phyloP scores from a whole-genome alignment of 2,329 filamentous ascomycete species.

The Hirsutella rhossiliensis region DNA sequence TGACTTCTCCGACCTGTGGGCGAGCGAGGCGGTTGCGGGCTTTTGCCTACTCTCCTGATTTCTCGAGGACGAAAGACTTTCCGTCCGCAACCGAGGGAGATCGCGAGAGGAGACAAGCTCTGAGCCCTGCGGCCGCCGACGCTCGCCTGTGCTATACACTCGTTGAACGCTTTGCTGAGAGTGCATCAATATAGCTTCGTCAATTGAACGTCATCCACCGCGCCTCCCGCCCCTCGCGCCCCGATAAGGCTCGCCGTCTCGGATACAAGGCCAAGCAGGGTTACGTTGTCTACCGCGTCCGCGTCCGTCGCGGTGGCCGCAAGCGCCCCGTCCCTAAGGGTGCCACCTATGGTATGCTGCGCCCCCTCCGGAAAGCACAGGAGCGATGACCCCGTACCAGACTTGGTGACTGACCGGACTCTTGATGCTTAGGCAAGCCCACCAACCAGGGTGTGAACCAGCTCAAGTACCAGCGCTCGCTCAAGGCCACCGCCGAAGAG shows the following conservation, averaged over 20 bases:
- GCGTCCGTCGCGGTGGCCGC: conserved; percentile 96
- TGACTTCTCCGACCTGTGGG: conserved; percentile 18
- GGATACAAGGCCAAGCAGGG: conserved; percentile 99
- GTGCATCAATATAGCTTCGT: conserved; percentile 99
- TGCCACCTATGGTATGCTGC: conserved; percentile 90
- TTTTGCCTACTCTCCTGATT: background rate
- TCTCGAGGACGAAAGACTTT: background rate
- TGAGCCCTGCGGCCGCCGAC: background rate
- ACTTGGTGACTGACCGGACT: background rate
- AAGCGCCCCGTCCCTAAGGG: conserved; percentile 95
- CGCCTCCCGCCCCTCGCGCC: conserved; percentile 92
- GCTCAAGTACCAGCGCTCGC: conserved; percentile 99
- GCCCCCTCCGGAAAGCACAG: background rate
- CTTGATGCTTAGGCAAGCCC: conserved; percentile 73
- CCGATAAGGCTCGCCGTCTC: conserved; percentile 99
- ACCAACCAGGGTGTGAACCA: conserved; percentile 99
- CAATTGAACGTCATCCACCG: conserved; percentile 99
- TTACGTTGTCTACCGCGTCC: conserved; percentile 99
- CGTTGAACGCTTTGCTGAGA: conserved; percentile 99
- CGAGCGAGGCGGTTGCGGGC: conserved; percentile 12
- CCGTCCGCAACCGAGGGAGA: background rate
- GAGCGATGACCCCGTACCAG: background rate
- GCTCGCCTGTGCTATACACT: conserved; percentile 70
- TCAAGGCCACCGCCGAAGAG: conserved; percentile 96
- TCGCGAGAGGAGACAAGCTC: background rate